Conservation (phyloP, 139 green algal genomes). For the Chlorella sp. region DNA sequence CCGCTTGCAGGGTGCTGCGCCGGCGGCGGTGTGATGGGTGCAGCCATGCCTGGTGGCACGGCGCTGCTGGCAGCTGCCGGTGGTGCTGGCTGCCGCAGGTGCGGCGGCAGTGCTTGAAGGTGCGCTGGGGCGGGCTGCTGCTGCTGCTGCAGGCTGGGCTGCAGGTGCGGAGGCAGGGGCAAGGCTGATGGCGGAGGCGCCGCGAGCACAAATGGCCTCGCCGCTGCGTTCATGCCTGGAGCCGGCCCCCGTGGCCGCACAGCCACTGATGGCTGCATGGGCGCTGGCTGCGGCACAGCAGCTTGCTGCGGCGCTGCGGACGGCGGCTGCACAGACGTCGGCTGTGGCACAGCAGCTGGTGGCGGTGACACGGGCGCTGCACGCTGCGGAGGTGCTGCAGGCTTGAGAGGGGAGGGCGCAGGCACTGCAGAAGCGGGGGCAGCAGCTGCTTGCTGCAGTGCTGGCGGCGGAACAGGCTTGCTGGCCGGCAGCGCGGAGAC, state of each 20-base stretch:
- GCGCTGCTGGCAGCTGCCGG: background rate
- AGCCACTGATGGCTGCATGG: background rate
- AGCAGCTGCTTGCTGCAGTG: background rate
- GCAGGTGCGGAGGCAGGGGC: background rate
- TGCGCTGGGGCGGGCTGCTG: background rate
- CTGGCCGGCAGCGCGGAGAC: background rate
- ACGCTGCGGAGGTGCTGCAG: background rate
- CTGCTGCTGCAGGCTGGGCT: background rate
- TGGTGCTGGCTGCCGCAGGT: background rate
- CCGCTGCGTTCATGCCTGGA: background rate
- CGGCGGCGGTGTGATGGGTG: background rate
- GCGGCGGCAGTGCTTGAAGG: conserved; percentile 1
- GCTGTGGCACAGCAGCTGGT: background rate
- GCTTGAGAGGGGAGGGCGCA: background rate
- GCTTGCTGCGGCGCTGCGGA: background rate
- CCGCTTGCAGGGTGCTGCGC: background rate
- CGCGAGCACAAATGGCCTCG: background rate
- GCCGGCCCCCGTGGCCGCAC: too few relatives aligned
- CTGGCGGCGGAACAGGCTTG: background rate
- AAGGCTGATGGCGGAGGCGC: background rate
- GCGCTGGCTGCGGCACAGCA: background rate
- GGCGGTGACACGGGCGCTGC: background rate
- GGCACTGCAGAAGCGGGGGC: background rate
- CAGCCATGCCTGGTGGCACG: background rate
- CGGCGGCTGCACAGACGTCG: background rate